phyloP scores from a whole-genome alignment of 805 yeast genomes.

The Priceomyces melissophilus region DNA sequence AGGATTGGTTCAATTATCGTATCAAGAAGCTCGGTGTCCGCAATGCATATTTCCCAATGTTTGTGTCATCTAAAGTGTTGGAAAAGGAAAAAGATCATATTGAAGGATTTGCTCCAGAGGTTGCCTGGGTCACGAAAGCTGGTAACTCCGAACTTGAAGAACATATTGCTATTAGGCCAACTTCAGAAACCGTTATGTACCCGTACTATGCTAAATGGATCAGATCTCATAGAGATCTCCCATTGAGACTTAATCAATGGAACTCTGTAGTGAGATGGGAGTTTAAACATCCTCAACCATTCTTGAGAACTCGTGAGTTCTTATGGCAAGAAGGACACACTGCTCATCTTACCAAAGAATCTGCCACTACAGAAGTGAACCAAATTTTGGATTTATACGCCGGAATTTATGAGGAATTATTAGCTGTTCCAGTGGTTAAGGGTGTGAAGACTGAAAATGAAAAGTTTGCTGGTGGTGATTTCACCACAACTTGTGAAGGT shows the following conservation, averaged over 20 bases:
- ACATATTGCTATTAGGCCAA: constrained; percentile 98
- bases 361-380: constrained; percentile 78
- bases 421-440: constrained; percentile 95
- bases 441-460: constrained; percentile 97
- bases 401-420: constrained; percentile 79
- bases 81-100: constrained; percentile 98
- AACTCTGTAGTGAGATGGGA: constrained; percentile 99
- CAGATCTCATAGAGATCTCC: constrained; percentile 96
- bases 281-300: constrained; percentile 99
- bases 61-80: constrained; percentile 85
- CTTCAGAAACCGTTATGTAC: constrained; percentile 99
- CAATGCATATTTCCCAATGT: constrained; percentile 98
- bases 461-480: constrained; percentile 96
- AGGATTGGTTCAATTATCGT: constrained; percentile 73
- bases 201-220: constrained; percentile 99
- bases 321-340: constrained; percentile 99
- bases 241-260: constrained; percentile 97
- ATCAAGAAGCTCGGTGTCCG: constrained; percentile 89
- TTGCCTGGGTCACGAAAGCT: constrained; percentile 98
- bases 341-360: constrained; percentile 82
- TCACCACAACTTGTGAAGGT: constrained; percentile 95
- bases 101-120: constrained; percentile 99
- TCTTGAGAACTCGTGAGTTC: constrained; percentile 97
- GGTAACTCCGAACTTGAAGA: constrained; percentile 93
- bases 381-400: constrained; percentile 85